Evolutionary conservation across 768 basidiomycete species (phyloP).

Genomic region (Tylopilus vinaceipallidus): DNA sequence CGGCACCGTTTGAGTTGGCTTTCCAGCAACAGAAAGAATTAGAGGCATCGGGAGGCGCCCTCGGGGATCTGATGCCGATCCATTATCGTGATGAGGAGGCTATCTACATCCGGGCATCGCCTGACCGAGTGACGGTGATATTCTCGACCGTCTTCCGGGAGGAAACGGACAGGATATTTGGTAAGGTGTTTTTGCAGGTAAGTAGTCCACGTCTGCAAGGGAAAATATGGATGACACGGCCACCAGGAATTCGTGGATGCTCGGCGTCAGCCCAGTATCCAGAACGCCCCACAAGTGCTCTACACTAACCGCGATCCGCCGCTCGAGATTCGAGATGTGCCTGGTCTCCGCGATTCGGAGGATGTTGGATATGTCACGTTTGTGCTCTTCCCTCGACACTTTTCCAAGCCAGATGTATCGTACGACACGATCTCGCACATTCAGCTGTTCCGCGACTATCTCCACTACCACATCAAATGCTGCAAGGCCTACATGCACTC

Average conservation of each 20-base stretch:
- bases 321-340: slow-evolving; percentile 88
- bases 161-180: slow-evolving; percentile 95
- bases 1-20: slow-evolving; percentile 90
- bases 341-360: slow-evolving; percentile 77
- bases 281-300: slow-evolving; percentile 95
- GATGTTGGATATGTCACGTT: slow-evolving; percentile 97
- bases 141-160: slow-evolving; percentile 97
- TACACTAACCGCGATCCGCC: slow-evolving; percentile 95
- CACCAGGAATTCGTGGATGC: slow-evolving; percentile 97
- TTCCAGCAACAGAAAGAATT: slow-evolving; percentile 82
- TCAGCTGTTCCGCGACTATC: slow-evolving; percentile 94
- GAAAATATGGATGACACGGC: slow-evolving; percentile 5
- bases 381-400: slow-evolving; percentile 96
- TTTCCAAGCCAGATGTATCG: slow-evolving; percentile 65
- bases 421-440: slow-evolving; percentile 88
- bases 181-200: slow-evolving; percentile 97
- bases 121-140: slow-evolving; percentile 95
- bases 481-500: slow-evolving; percentile 99
- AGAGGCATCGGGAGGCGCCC: slow-evolving; percentile 64
- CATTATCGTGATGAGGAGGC: slow-evolving; percentile 97
- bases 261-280: slow-evolving; percentile 86
- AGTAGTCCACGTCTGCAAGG: slow-evolving; percentile 5
- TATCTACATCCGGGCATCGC: slow-evolving; percentile 90
- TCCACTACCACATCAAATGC: slow-evolving; percentile 99
- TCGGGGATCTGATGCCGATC: slow-evolving; percentile 86